Conservation (phyloP, 805 yeast species). For the Suhomyces faveliae region DNA sequence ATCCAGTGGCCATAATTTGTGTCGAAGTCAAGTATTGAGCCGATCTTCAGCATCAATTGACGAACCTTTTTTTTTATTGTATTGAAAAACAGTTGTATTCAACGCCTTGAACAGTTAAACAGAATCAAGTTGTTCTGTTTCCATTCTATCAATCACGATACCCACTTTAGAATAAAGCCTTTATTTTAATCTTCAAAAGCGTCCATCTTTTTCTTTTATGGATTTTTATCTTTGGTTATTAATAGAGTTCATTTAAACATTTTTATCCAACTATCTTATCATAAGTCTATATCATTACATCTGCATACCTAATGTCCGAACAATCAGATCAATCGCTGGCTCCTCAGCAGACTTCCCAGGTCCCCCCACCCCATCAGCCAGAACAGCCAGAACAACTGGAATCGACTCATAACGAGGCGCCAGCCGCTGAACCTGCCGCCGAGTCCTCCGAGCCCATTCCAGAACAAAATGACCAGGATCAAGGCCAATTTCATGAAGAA, state of each 20-base stretch:
- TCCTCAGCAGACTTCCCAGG: neutral
- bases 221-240: neutral
- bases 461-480: neutral
- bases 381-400: no score
- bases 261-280: neutral
- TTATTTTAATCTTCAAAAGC: neutral
- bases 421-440: conserved; percentile 96
- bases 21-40: neutral
- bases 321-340: neutral
- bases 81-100: no score
- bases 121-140: no score
- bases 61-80: neutral
- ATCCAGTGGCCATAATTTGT: neutral
- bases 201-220: neutral
- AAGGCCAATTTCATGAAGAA: neutral
- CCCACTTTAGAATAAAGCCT: neutral
- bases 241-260: conserved; percentile 3
- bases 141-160: neutral
- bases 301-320: neutral
- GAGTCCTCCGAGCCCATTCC: neutral
- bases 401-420: no score
- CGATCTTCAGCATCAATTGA: neutral
- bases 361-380: neutral
- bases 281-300: neutral
- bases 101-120: no score